phyloP scores from a whole-genome alignment of 345 rosid genomes.

The Eucalyptus tenuipes region DNA sequence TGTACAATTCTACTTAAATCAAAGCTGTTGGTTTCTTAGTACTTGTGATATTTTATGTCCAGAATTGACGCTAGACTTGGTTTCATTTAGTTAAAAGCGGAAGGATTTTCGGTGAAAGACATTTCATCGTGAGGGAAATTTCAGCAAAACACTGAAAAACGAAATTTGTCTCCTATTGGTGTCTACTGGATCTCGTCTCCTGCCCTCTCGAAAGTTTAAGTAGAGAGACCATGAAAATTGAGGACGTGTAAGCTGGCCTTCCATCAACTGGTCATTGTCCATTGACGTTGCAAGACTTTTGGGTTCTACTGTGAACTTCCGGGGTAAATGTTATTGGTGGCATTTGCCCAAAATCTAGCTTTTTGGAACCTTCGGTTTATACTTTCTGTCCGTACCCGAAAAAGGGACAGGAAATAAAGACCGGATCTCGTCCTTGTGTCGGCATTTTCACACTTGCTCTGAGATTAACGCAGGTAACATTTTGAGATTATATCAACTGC shows the following conservation, averaged over 20 bases:
- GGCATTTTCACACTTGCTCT: not conserved
- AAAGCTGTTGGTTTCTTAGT: not conserved
- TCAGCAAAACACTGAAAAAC: accelerated
- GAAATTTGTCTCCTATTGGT: not conserved
- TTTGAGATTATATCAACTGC: not conserved
- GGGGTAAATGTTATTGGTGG: not conserved
- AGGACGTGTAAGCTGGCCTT: not conserved
- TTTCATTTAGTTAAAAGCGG: too few relatives aligned
- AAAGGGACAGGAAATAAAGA: not conserved
- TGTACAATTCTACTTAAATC: not conserved
- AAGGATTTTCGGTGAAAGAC: too few relatives aligned
- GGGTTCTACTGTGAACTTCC: not conserved
- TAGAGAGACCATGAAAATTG: not conserved
- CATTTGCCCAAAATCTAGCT: not conserved
- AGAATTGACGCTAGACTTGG: accelerated
- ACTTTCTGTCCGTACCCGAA: not conserved
- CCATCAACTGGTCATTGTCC: not conserved
- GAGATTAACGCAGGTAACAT: not conserved
- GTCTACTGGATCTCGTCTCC: too few relatives aligned
- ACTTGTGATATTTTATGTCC: accelerated
- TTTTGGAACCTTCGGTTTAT: not conserved
- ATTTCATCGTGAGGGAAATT: accelerated
- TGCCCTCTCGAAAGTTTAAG: not conserved
- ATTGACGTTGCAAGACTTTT: not conserved
- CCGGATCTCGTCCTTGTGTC: not conserved